These are phyloP conservation scores for Thinopyrum elongatum DNA, from an alignment of 176 grass and related monocot species.

Conservation along the genomic window DNA sequence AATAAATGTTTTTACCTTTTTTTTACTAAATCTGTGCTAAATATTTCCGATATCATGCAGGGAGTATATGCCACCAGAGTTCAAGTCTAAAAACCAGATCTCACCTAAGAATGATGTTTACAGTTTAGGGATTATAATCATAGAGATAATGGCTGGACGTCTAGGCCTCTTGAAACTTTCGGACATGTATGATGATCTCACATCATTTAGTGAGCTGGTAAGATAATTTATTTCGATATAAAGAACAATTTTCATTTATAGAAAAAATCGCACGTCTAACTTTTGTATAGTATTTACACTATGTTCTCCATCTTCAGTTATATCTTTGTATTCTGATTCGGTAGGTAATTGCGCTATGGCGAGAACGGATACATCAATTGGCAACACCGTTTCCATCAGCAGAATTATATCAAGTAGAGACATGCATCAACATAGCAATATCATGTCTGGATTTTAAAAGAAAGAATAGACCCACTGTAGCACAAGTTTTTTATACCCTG, in stretches of 20 bases:
- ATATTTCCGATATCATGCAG: not conserved
- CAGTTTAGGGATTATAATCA: not conserved
- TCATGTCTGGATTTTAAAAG: too few species aligned
- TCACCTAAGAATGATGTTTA: not conserved
- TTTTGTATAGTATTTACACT: not conserved
- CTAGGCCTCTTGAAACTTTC: too few species aligned
- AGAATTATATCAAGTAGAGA: not conserved
- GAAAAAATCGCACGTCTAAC: not conserved
- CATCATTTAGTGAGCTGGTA: not conserved
- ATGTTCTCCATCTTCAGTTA: not conserved
- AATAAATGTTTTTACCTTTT: not conserved
- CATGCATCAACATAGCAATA: not conserved
- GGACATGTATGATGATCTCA: not conserved
- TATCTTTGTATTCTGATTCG: not conserved
- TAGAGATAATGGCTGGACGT: not conserved
- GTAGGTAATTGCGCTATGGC: not conserved
- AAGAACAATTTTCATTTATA: not conserved
- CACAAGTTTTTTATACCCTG: not conserved
- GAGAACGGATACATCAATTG: not conserved
- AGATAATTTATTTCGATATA: not conserved
- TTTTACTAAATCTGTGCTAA: too few species aligned
- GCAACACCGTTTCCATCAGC: not conserved
- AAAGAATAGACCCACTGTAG: too few species aligned
- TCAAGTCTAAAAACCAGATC: not conserved
- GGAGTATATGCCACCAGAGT: not conserved